Base-by-base conservation (phyloP, 331 rosid genomes). In the Arachis monticola region DNA sequence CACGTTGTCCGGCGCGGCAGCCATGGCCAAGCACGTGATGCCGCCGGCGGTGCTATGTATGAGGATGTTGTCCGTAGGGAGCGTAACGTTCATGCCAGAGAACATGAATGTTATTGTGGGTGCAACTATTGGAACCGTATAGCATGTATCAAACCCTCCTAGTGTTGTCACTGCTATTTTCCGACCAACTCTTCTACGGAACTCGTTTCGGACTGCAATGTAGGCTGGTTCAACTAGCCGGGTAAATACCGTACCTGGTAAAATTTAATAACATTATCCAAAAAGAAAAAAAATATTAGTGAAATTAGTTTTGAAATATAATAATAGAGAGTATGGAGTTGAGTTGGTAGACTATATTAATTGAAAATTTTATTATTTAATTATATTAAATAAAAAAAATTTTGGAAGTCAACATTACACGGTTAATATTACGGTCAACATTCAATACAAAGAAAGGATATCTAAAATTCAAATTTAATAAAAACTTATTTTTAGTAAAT, bases 121-220 rank as follows among this genome's bases (percentile, higher is more conserved):
- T 13, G 82, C 87, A 0, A 80, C 75, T 7, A 95, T 85, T 4
- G 99, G 90, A 2, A 71, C 86, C 0, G 71, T 57, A 82, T 95
- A 95, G 83, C 99, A 95, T 1, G 99, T 95, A 83, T 95, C 99
- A 17, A 95, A 95, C 11, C 99, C 99, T 12, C 99, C 98, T 0
- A 95, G 77, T 5, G 85, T 22, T 9, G 97, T 84, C 64, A 85
- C 87, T 0, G 74, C 22, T 3, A 84, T 17, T 7, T 59, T 88
- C 31, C 82, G 45, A 1, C 85, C 82, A 0, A 90, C 86, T 72
- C 98, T 81, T 55, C 90, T 72, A 0, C 93, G 78, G 72, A 95
- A 95, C 79, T 89, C 99, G 12, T 95, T 74, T 14, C 98, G 83
- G 13, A 92, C 90, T 0, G 96, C 98, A 0, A 38, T 60, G 67